A percentile compares a stretch with the other conserved stretches of the same genome.
Conservation (phyloP, 345 rosid genomes). For the Kernera saxatilis region DNA sequence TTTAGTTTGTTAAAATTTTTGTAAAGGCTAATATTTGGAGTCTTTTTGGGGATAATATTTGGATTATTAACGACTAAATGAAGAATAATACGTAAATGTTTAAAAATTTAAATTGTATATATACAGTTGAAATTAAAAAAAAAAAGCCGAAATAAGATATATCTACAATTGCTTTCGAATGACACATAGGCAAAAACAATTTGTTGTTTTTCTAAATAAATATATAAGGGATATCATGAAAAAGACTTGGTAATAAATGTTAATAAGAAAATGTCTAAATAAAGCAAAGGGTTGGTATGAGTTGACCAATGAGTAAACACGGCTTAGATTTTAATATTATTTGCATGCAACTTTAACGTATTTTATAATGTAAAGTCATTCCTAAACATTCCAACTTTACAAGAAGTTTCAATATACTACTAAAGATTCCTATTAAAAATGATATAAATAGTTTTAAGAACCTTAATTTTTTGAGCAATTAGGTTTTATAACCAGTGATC, state of each 20-base stretch:
- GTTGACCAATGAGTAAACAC: slow-evolving; percentile 10
- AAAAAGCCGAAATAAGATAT: neutral
- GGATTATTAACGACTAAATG: neutral
- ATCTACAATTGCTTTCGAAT: neutral
- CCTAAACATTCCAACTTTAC: neutral
- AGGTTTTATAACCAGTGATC: neutral
- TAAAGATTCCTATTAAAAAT: neutral
- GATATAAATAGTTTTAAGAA: neutral
- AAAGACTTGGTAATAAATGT: neutral
- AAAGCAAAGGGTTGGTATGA: slow-evolving; percentile 5
- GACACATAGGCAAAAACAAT: neutral
- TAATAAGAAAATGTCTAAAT: neutral
- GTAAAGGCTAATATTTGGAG: neutral
- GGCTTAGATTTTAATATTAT: neutral
- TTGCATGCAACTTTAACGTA: neutral
- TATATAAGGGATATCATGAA: neutral
- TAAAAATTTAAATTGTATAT: neutral
- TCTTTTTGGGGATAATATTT: no score
- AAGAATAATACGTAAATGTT: neutral
- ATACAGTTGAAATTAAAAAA: no score
- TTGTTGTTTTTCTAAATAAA: neutral
- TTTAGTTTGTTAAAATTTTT: no score
- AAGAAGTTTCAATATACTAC: neutral
- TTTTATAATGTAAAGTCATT: neutral
- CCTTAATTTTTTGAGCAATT: neutral